Conservation (phyloP, 148 eudicot species). For the Nepenthes mirabilis region DNA sequence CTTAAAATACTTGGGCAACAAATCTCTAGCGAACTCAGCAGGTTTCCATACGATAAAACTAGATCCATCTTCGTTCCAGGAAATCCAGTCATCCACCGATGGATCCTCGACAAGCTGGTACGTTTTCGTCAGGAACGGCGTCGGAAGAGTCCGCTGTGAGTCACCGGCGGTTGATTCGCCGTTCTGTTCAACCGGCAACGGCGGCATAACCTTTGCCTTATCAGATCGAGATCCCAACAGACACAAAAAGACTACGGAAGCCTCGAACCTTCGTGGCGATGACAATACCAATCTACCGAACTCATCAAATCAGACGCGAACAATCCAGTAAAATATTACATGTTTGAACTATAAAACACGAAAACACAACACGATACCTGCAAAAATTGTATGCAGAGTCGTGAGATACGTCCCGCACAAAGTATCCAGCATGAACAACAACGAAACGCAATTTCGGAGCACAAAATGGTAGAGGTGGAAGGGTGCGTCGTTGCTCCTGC, state of each 20-base stretch:
- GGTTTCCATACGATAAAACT: conserved; percentile 81
- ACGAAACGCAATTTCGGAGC: background rate
- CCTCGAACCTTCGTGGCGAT: background rate
- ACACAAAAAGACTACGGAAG: background rate
- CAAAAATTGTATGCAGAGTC: too few species aligned
- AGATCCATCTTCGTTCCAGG: conserved; percentile 79
- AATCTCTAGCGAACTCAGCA: conserved; percentile 78
- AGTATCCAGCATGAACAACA: background rate
- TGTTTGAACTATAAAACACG: too few species aligned
- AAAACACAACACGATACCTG: too few species aligned
- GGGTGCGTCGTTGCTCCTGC: background rate
- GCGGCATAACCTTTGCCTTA: conserved; percentile 10
- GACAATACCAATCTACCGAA: too few species aligned
- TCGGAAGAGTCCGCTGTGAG: conserved; percentile 48
- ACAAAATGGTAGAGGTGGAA: background rate
- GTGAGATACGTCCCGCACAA: too few species aligned
- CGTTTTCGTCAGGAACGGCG: conserved; percentile 77
- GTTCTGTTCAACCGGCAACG: conserved; percentile 24
- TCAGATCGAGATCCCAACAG: conserved; percentile 3
- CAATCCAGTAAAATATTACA: too few species aligned
- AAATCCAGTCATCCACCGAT: conserved; percentile 40
- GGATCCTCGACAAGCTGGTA: conserved; percentile 77
- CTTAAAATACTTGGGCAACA: conserved; percentile 69
- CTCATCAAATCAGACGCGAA: too few species aligned
- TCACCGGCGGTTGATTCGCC: conserved; percentile 32